A percentile compares a stretch with the other conserved stretches of the same genome.
phyloP scores from a whole-genome alignment of 106 monocot genomes.

The Allium sativum region DNA sequence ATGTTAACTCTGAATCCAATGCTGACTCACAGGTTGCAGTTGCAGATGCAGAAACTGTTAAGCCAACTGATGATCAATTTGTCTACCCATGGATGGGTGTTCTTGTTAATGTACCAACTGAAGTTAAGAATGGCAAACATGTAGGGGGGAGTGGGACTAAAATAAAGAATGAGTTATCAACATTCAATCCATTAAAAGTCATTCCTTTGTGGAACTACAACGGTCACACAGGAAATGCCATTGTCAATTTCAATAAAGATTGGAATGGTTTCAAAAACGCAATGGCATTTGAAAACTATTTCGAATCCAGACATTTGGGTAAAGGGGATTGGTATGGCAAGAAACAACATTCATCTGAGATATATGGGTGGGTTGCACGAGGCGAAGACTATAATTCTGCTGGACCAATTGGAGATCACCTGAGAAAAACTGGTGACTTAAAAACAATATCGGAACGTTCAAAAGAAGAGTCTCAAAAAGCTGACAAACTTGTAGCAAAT shows the following conservation, averaged over 20 bases:
- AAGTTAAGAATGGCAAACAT: conserved; percentile 21
- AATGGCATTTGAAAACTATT: conserved; percentile 57
- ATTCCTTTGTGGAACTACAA: conserved; percentile 32
- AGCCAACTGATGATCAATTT: conserved; percentile 21
- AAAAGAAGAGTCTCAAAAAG: conserved; percentile 30
- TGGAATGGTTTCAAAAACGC: conserved; percentile 72
- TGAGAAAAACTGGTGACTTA: conserved; percentile 47
- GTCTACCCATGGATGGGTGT: conserved; percentile 86
- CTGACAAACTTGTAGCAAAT: conserved; percentile 30
- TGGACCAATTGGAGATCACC: conserved; percentile 30
- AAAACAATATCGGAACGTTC: conserved; percentile 43
- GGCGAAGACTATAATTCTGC: conserved; percentile 40
- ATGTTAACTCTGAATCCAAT: conserved; percentile 5
- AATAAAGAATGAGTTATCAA: conserved; percentile 30
- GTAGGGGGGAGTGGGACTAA: conserved; percentile 39
- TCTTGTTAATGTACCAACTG: conserved; percentile 56
- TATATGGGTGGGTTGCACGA: conserved; percentile 74
- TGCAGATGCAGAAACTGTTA: conserved; percentile 6
- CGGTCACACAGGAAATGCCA: conserved; percentile 52
- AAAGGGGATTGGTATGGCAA: conserved; percentile 29
- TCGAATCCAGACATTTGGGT: conserved; percentile 25
- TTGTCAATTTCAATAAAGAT: conserved; percentile 60
- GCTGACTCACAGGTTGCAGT: conserved; percentile 9
- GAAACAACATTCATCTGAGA: conserved; percentile 4
- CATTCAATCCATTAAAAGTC: conserved; percentile 46